Evolutionary conservation across 345 rosid species (phyloP).

Genomic region (Euphorbia lathyris): DNA sequence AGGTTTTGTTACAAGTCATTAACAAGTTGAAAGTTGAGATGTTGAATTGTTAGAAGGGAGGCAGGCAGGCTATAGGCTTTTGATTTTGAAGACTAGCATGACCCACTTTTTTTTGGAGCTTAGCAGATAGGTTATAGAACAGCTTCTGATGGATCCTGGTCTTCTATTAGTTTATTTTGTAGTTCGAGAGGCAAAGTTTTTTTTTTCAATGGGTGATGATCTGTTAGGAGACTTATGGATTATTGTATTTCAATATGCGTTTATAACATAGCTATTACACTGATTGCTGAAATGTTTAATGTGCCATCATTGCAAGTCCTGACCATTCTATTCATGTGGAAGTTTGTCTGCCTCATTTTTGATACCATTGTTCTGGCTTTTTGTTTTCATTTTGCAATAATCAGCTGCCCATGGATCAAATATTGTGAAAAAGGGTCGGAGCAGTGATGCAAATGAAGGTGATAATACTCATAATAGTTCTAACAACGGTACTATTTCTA

Average conservation of each 20-base stretch:
- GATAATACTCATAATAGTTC: conserved; percentile 19
- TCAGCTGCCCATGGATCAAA: conserved; percentile 42
- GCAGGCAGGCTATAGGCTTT: too few relatives aligned
- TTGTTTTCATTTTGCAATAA: not conserved
- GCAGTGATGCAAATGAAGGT: conserved; percentile 31
- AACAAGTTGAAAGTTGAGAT: not conserved
- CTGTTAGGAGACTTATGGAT: too few relatives aligned
- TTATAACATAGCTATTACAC: too few relatives aligned
- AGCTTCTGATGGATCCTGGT: too few relatives aligned
- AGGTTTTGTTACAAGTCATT: not conserved
- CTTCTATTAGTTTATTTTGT: too few relatives aligned
- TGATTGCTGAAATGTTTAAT: not conserved
- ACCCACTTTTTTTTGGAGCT: too few relatives aligned
- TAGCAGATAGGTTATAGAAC: too few relatives aligned
- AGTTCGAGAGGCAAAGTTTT: too few relatives aligned
- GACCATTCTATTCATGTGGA: not conserved
- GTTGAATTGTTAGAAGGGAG: not conserved
- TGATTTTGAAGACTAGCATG: too few relatives aligned
- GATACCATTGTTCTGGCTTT: not conserved
- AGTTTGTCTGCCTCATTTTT: not conserved
- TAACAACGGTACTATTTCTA: conserved; percentile 26
- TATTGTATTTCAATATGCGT: too few relatives aligned
- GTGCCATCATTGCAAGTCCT: not conserved
- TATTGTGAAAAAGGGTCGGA: conserved; percentile 26
- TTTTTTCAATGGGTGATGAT: too few relatives aligned